Conservation (phyloP, 148 eudicot genomes). For the Rhododendron williamsianum region DNA sequence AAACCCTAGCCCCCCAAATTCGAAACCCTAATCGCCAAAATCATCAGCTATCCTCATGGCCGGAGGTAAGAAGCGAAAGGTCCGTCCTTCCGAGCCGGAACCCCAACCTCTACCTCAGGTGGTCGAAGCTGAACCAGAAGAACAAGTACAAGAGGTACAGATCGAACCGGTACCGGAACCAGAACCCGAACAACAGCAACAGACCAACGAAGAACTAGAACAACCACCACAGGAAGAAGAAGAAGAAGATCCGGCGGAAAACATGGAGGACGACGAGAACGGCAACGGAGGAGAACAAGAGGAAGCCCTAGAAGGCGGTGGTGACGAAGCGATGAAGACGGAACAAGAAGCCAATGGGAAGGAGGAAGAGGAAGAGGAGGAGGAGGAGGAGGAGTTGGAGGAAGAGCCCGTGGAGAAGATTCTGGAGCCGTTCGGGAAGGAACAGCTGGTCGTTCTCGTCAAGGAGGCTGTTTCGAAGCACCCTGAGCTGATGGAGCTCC, state of each 20-base stretch:
- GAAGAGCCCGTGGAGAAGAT: slow-evolving; percentile 66
- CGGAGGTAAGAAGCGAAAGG: background rate
- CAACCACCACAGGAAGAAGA: background rate
- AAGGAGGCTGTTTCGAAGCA: slow-evolving; percentile 54
- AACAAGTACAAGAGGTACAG: background rate
- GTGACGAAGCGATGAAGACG: background rate
- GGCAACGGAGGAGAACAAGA: slow-evolving; percentile 28
- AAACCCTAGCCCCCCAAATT: too few relatives aligned
- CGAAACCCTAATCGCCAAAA: background rate
- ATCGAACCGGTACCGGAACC: background rate
- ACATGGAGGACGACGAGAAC: slow-evolving; percentile 20
- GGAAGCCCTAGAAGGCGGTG: slow-evolving; percentile 15
- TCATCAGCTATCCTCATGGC: background rate
- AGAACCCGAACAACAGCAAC: background rate
- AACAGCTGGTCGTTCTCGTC: slow-evolving; percentile 44
- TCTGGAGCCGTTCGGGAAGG: slow-evolving; percentile 79
- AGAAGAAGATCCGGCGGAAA: background rate
- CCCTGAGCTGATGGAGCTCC: slow-evolving; percentile 34
- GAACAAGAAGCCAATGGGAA: slow-evolving; percentile 11
- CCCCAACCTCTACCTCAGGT: background rate
- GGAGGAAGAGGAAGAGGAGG: slow-evolving; percentile 6
- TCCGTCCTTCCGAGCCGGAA: background rate
- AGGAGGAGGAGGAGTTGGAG: slow-evolving; percentile 29
- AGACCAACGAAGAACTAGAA: background rate
- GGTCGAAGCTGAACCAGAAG: slow-evolving; percentile 4